These are phyloP conservation scores for Morella rubra DNA, from an alignment of 306 rosid species.

Conservation along the genomic window DNA sequence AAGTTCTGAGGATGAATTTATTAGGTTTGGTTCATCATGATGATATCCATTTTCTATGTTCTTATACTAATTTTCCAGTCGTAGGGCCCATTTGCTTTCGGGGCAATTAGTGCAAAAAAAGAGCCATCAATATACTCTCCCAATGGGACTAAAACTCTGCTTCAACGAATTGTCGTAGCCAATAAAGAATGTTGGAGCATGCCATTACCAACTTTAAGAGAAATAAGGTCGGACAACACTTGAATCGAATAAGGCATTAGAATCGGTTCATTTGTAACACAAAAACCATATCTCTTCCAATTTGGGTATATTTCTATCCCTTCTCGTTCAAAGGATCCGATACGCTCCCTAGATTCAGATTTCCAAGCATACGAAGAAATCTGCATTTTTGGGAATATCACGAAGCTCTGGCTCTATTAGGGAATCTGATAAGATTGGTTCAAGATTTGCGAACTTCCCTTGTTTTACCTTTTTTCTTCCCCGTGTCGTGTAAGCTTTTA, in stretches of 20 bases:
- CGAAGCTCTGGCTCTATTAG: no score
- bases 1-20: conserved; percentile 26
- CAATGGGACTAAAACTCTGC: conserved; percentile 15
- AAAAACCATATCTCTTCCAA: no score
- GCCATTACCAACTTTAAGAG: conserved; percentile 16
- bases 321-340: neutral
- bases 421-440: no score
- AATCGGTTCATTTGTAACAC: conserved; percentile 8
- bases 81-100: conserved; percentile 31
- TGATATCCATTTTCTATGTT: conserved; percentile 32
- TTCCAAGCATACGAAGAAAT: no score
- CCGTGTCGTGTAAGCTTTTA: no score
- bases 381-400: no score
- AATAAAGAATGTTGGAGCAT: neutral
- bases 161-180: conserved; percentile 19
- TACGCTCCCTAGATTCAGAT: neutral
- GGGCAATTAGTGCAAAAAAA: conserved; percentile 39
- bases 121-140: conserved; percentile 20
- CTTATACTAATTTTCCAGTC: conserved; percentile 27
- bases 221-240: conserved; percentile 16
- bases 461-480: no score
- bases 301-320: neutral
- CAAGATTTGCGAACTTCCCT: no score
- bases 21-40: conserved; percentile 37
- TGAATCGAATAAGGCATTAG: conserved; percentile 13